Percentiles rank a stretch among this genome's conserved stretches.
Conservation (phyloP, 2,329 filamentous ascomycete genomes). For the Talaromyces sp. region DNA sequence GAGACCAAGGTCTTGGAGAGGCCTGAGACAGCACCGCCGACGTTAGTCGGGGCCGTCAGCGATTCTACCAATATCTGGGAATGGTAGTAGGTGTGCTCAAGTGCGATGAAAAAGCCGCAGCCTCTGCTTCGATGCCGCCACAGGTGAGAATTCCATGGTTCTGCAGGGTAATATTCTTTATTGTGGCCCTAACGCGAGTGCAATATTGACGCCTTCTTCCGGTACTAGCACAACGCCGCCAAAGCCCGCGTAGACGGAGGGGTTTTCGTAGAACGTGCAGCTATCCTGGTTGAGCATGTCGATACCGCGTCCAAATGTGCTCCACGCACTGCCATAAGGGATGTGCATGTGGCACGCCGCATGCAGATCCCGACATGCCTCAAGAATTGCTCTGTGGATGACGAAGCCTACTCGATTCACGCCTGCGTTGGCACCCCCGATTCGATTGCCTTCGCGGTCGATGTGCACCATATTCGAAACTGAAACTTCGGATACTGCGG, state of each 20-base stretch:
- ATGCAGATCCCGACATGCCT: constrained; percentile 44
- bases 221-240: constrained; percentile 47
- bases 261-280: constrained; percentile 28
- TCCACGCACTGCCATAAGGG: constrained; percentile 46
- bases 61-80: constrained; percentile 68
- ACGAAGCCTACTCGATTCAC: constrained; percentile 48
- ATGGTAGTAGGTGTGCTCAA: constrained; percentile 69
- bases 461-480: constrained; percentile 48
- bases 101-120: constrained; percentile 65
- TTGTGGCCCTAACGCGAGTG: constrained; percentile 27
- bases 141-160: constrained; percentile 52
- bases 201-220: constrained; percentile 47
- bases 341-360: constrained; percentile 47
- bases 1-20: constrained; percentile 52
- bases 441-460: constrained; percentile 41
- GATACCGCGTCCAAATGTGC: constrained; percentile 41
- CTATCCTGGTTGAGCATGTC: constrained; percentile 44
- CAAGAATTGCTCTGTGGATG: constrained; percentile 49
- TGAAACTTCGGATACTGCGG: constrained; percentile 42
- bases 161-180: constrained; percentile 26
- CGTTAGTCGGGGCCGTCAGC: constrained; percentile 36
- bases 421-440: constrained; percentile 39
- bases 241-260: constrained; percentile 41
- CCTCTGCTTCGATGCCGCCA: constrained; percentile 69
- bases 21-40: constrained; percentile 42